These are phyloP conservation scores for Leishmania martiniquensis DNA, from an alignment of 208 protist species.

Conservation along the genomic window DNA sequence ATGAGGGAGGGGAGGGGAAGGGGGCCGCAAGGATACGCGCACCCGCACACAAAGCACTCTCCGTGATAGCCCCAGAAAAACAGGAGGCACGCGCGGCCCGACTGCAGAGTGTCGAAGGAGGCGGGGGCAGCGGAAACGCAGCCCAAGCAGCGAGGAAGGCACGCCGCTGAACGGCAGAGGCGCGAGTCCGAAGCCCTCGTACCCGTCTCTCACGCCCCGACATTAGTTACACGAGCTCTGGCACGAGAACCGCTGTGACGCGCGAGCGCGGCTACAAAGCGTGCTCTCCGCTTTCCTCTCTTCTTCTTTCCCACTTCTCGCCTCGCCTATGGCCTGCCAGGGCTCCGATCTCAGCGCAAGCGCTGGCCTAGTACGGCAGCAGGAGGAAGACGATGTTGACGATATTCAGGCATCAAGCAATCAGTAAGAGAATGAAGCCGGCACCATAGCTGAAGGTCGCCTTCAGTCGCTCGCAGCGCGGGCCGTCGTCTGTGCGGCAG, in stretches of 20 bases:
- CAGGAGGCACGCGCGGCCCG: too few relatives aligned
- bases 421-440: conserved; percentile 40
- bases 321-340: background rate
- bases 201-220: too few relatives aligned
- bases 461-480: background rate
- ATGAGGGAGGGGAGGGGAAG: background rate
- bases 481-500: conserved; percentile 17
- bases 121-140: too few relatives aligned
- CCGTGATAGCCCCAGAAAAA: too few relatives aligned
- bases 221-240: too few relatives aligned
- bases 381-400: conserved; percentile 41
- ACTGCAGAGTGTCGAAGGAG: too few relatives aligned
- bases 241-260: too few relatives aligned
- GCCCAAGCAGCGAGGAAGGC: too few relatives aligned
- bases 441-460: conserved; percentile 22
- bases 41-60: background rate
- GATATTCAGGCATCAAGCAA: conserved; percentile 41
- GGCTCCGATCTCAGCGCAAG: background rate
- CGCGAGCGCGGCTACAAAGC: too few relatives aligned
- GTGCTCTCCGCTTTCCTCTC: background rate
- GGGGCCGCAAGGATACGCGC: too few relatives aligned
- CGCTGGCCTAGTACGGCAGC: conserved; percentile 5
- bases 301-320: background rate
- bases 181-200: too few relatives aligned
- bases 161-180: too few relatives aligned